phyloP scores from a whole-genome alignment of 805 yeast genomes.

The Blastobotrys mokoenaii region DNA sequence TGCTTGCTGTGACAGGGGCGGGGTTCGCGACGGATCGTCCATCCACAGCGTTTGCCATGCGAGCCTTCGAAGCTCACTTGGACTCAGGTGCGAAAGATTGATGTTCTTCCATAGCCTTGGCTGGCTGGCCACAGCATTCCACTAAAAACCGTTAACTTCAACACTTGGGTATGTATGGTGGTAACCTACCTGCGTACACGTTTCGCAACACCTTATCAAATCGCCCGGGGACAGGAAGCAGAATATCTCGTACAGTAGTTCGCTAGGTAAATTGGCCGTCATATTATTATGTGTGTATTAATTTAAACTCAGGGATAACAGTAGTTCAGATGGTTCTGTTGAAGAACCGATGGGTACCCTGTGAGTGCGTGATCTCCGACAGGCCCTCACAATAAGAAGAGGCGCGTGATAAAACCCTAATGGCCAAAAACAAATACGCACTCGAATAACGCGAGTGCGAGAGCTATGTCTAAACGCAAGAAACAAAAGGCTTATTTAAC shows the following conservation, averaged over 20 bases:
- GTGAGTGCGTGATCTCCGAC: no score
- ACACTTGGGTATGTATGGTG: no score
- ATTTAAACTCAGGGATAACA: not conserved
- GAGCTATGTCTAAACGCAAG: no score
- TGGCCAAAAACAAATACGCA: no score
- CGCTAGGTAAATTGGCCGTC: constrained; percentile 8
- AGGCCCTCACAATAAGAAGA: no score
- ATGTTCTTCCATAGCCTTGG: constrained; percentile 8
- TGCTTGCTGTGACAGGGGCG: no score
- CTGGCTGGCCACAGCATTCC: constrained; percentile 8
- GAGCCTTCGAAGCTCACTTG: constrained; percentile 2
- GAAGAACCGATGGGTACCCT: no score
- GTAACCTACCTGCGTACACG: not conserved
- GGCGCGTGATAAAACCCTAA: no score
- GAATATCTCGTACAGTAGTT: constrained; percentile 11
- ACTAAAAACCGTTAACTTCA: no score
- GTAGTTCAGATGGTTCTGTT: not conserved
- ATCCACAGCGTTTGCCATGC: not conserved
- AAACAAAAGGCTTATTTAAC: no score
- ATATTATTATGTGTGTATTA: not conserved
- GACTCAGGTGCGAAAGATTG: constrained; percentile 3
- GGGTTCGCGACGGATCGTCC: not conserved
- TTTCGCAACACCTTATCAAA: constrained; percentile 5
- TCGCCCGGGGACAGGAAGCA: constrained; percentile 8
- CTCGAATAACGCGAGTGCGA: no score